phyloP scores from a whole-genome alignment of 75 land plant species.

The Larix kaempferi region DNA sequence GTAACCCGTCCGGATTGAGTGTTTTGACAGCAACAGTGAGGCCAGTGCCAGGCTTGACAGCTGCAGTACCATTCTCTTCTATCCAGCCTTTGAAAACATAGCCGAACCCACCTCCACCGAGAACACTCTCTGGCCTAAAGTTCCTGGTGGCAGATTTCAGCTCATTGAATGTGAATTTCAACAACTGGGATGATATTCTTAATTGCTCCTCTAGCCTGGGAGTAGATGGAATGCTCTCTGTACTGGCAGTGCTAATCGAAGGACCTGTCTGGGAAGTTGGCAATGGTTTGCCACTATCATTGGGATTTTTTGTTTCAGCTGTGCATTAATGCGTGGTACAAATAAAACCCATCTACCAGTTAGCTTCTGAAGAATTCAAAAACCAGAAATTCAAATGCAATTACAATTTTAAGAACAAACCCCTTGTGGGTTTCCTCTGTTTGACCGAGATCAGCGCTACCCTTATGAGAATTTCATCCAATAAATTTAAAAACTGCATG shows the following conservation, averaged over 20 bases:
- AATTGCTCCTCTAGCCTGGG: constrained; percentile 10
- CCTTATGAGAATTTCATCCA: background rate
- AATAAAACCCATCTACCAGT: background rate
- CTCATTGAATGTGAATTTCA: constrained; percentile 11
- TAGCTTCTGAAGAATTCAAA: background rate
- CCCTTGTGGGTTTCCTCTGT: background rate
- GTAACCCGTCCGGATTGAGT: constrained; percentile 40
- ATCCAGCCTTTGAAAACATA: constrained; percentile 51
- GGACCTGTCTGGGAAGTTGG: constrained; percentile 4
- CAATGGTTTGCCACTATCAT: constrained; percentile 5
- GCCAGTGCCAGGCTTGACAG: constrained; percentile 46
- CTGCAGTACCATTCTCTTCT: constrained; percentile 45
- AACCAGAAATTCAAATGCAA: background rate
- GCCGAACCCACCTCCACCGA: constrained; percentile 43
- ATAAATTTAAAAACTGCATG: background rate
- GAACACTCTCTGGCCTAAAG: constrained; percentile 14
- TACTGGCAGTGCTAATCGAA: background rate
- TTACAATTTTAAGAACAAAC: background rate
- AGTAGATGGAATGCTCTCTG: constrained; percentile 9
- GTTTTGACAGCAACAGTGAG: constrained; percentile 44
- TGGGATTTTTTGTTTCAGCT: constrained; percentile 7
- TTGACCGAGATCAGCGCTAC: background rate
- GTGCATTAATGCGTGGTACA: background rate
- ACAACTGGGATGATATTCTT: constrained; percentile 6
- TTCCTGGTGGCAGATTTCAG: constrained; percentile 20